Percentiles rank a stretch among this genome's conserved stretches.
These are phyloP conservation scores for Paracoccidioides brasiliensis DNA, from an alignment of 2,329 filamentous ascomycete genomes.

Conservation along the genomic window DNA sequence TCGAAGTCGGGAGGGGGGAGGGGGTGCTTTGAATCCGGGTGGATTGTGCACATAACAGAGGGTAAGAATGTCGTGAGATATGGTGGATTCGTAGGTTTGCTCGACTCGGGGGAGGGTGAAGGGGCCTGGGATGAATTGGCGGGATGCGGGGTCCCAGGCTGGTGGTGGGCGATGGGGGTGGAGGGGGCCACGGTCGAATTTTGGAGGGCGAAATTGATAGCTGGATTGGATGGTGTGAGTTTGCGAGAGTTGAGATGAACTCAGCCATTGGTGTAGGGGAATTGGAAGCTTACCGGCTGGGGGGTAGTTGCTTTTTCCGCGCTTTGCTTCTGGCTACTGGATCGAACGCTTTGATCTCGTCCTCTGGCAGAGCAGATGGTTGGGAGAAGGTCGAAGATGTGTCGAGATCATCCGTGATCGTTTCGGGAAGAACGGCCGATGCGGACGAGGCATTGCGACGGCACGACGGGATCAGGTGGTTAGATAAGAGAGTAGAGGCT, in stretches of 20 bases:
- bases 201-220: constrained; percentile 89
- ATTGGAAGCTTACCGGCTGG: constrained; percentile 37
- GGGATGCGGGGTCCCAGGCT: constrained; percentile 72
- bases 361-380: constrained; percentile 21
- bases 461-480: constrained; percentile 20
- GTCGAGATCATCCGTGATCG: constrained; percentile 35
- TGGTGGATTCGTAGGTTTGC: constrained; percentile 78
- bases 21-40: constrained; percentile 53
- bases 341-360: constrained; percentile 37
- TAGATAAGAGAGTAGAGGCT: constrained; percentile 20
- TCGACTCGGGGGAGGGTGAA: constrained; percentile 78
- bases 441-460: constrained; percentile 38
- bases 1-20: constrained; percentile 55
- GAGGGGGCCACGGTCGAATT: constrained; percentile 85
- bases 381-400: constrained; percentile 31
- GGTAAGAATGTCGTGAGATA: constrained; percentile 77
- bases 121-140: constrained; percentile 78
- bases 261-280: background rate
- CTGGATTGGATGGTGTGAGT: constrained; percentile 33
- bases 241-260: background rate
- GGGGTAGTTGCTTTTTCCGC: constrained; percentile 34
- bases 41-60: constrained; percentile 77
- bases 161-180: constrained; percentile 87
- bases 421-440: constrained; percentile 21
- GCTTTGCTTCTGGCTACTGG: constrained; percentile 35